Evolutionary conservation across 2,329 filamentous ascomycete species (phyloP).

Genomic region (Gyromitra esculenta): DNA sequence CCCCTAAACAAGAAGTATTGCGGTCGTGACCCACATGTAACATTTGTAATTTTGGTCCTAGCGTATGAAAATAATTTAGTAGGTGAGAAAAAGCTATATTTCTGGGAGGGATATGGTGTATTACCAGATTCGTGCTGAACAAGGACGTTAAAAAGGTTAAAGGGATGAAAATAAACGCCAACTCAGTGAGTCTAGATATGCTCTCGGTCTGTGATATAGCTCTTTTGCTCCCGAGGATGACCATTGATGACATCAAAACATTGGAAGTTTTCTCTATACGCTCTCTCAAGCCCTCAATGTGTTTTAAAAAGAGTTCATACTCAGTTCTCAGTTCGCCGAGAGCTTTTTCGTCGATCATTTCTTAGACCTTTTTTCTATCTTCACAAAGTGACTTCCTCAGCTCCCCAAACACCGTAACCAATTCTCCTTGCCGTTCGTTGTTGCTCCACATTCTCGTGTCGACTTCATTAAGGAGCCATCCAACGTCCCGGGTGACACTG

Average conservation of each 20-base stretch:
- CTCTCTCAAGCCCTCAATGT: conserved; percentile 27
- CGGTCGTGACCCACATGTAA: not conserved
- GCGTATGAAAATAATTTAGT: not conserved
- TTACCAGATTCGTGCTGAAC: conserved; percentile 63
- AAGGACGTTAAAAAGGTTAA: conserved; percentile 62
- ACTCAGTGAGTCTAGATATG: conserved; percentile 61
- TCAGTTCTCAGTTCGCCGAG: not conserved
- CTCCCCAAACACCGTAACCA: not conserved
- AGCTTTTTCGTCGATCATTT: not conserved
- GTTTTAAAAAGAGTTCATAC: not conserved
- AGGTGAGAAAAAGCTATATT: not conserved
- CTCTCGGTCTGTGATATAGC: conserved; percentile 60
- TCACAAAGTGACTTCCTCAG: conserved; percentile 1
- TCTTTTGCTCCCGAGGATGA: conserved; percentile 59
- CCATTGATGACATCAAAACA: conserved; percentile 50
- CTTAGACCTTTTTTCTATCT: not conserved
- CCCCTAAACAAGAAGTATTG: not conserved
- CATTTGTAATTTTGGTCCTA: not conserved
- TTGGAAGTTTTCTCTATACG: conserved; percentile 43
- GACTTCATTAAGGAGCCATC: conserved; percentile 1
- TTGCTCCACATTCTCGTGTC: not conserved
- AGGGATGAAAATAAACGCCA: conserved; percentile 64
- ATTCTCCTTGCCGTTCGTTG: not conserved
- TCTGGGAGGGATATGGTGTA: conserved; percentile 3
- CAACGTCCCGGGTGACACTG: not conserved